Conservation (phyloP, 768 basidiomycete genomes). For the Leucosporidium creatinivorum region DNA sequence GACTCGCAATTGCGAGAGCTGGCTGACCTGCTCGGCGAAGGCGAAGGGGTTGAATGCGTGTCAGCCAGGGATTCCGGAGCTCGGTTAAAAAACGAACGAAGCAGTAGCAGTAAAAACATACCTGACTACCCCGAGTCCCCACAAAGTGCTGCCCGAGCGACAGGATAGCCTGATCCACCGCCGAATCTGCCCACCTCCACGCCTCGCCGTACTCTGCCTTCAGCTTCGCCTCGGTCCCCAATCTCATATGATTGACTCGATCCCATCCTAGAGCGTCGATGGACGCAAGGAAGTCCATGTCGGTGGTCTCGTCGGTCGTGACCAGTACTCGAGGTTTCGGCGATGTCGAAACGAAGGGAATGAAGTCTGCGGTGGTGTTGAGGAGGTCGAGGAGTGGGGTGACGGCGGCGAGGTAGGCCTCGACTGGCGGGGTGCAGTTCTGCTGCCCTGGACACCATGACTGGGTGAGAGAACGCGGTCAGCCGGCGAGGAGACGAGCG, state of each 20-base stretch:
- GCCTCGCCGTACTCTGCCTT: constrained; percentile 17
- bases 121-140: constrained; percentile 26
- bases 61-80: too few relatives aligned
- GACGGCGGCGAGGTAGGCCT: not conserved
- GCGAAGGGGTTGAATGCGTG: too few relatives aligned
- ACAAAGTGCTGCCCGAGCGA: constrained; percentile 17
- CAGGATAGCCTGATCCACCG: constrained; percentile 28
- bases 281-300: constrained; percentile 15
- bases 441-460: constrained; percentile 13
- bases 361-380: too few relatives aligned
- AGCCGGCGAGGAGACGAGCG: too few relatives aligned
- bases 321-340: constrained; percentile 14
- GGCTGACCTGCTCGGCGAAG: too few relatives aligned
- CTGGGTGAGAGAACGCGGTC: not conserved
- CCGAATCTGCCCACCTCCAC: constrained; percentile 23
- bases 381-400: too few relatives aligned
- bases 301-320: constrained; percentile 30
- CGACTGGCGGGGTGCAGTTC: constrained; percentile 16
- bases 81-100: too few relatives aligned
- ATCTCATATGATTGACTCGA: constrained; percentile 24
- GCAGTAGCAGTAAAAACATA: not conserved
- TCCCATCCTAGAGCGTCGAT: constrained; percentile 27
- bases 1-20: too few relatives aligned
- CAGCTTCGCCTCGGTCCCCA: constrained; percentile 7
- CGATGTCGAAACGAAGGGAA: not conserved